A percentile compares a stretch with the other conserved stretches of the same genome.
phyloP scores from a whole-genome alignment of 176 grass and related monocot genomes.

The Musa itinerans region DNA sequence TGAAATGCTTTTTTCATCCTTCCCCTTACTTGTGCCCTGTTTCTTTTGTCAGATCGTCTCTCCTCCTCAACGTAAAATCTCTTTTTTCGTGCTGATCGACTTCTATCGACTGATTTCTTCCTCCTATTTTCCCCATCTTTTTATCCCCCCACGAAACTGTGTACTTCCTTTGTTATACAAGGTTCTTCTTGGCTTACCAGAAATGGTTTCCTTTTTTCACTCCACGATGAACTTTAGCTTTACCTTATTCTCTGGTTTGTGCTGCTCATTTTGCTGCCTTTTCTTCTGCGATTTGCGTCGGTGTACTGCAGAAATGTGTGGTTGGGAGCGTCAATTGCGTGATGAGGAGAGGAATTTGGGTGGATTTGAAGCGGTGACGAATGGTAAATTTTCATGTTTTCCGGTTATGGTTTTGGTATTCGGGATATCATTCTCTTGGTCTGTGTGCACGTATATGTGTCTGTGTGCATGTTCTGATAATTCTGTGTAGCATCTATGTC shows the following conservation, averaged over 20 bases:
- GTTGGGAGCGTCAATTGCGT: conserved; percentile 56
- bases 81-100: neutral
- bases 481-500: too few relatives aligned
- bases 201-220: neutral
- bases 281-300: conserved; percentile 11
- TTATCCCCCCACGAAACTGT: too few relatives aligned
- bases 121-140: too few relatives aligned
- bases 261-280: neutral
- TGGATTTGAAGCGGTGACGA: conserved; percentile 35
- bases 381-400: conserved; percentile 34
- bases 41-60: neutral
- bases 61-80: conserved; percentile 10
- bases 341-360: conserved; percentile 44
- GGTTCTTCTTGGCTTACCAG: too few relatives aligned
- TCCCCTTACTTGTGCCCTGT: neutral
- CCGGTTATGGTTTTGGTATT: neutral
- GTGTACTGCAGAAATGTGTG: conserved; percentile 61
- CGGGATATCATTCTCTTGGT: neutral
- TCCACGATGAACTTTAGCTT: neutral
- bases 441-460: too few relatives aligned
- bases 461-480: too few relatives aligned
- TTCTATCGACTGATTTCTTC: neutral
- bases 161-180: too few relatives aligned
- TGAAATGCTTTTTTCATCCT: neutral
- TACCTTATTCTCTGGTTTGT: neutral